Evolutionary conservation across 108 stramenopile genomes (phyloP).

Genomic region (Schizochytrium sp.): DNA sequence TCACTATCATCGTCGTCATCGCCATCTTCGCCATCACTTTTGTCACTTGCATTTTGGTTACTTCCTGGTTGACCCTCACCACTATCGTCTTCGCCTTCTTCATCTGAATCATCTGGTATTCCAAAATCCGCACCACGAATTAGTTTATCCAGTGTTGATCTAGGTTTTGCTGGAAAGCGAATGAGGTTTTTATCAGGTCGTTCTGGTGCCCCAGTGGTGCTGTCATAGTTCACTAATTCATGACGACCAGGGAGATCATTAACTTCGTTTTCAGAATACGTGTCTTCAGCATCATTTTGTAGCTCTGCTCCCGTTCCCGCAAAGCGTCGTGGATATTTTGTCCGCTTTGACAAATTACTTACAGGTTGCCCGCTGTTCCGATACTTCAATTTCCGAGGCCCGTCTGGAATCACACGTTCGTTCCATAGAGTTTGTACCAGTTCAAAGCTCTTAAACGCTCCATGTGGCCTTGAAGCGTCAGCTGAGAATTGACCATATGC

Average conservation of each 20-base stretch:
- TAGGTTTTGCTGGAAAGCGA: neutral
- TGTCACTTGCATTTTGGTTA: constrained; percentile 4
- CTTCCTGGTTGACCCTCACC: neutral
- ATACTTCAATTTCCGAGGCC: neutral
- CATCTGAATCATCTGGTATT: constrained; percentile 16
- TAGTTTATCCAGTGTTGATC: constrained; percentile 37
- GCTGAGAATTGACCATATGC: constrained; percentile 74
- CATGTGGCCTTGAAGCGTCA: constrained; percentile 59
- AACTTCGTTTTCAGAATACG: neutral
- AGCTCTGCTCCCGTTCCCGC: neutral
- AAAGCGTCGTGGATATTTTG: constrained; percentile 17
- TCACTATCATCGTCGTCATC: constrained; percentile 38
- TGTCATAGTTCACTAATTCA: neutral
- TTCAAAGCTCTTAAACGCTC: constrained; percentile 70
- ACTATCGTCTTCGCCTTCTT: neutral
- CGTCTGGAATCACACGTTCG: constrained; percentile 64
- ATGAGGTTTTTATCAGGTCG: neutral
- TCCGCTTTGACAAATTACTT: constrained; percentile 11
- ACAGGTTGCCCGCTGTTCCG: constrained; percentile 38
- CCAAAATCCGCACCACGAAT: constrained; percentile 59
- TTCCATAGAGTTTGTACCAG: constrained; percentile 72
- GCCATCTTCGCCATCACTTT: constrained; percentile 59
- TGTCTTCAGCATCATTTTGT: neutral
- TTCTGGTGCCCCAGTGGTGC: neutral
- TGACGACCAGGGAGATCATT: constrained; percentile 30